phyloP scores from a whole-genome alignment of 192 early-diverging fungal species.

The Paraglomus brasilianum region DNA sequence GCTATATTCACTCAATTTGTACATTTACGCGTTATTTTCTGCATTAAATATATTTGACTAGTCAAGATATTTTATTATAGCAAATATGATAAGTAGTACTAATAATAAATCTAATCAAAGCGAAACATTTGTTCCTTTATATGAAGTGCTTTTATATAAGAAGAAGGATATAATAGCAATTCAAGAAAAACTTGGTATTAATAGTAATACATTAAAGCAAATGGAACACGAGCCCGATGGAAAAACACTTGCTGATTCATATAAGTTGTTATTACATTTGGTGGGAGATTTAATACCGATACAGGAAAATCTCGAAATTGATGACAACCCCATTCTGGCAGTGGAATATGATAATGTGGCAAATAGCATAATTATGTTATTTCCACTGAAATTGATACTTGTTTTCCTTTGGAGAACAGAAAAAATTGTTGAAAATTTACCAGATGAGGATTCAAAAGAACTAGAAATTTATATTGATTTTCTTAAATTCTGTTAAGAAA shows the following conservation, averaged over 20 bases:
- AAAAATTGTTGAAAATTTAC: too few species aligned
- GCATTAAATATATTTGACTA: not conserved
- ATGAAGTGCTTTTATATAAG: not conserved
- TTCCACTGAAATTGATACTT: too few species aligned
- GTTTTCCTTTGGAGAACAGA: too few species aligned
- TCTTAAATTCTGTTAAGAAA: too few species aligned
- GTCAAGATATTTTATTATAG: not conserved
- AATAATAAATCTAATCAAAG: slow-evolving; percentile 15
- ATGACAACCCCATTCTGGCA: too few species aligned
- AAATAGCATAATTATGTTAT: too few species aligned
- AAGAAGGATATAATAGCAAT: not conserved
- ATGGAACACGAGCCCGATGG: not conserved
- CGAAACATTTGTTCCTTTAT: slow-evolving; percentile 6
- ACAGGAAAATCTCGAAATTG: slow-evolving; percentile 3
- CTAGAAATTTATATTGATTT: too few species aligned
- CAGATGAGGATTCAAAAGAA: too few species aligned
- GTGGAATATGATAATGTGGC: too few species aligned
- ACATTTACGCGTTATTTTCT: not conserved
- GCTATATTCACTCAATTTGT: not conserved
- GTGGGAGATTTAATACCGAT: slow-evolving; percentile 16
- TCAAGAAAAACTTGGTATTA: slow-evolving; percentile 6
- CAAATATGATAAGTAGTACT: not conserved
- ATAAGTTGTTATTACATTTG: slow-evolving; percentile 3
- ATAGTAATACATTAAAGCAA: not conserved
- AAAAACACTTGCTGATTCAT: slow-evolving; percentile 15